Evolutionary conservation across 805 yeast genomes (phyloP).

Genomic region (Wickerhamomyces bisporus): DNA sequence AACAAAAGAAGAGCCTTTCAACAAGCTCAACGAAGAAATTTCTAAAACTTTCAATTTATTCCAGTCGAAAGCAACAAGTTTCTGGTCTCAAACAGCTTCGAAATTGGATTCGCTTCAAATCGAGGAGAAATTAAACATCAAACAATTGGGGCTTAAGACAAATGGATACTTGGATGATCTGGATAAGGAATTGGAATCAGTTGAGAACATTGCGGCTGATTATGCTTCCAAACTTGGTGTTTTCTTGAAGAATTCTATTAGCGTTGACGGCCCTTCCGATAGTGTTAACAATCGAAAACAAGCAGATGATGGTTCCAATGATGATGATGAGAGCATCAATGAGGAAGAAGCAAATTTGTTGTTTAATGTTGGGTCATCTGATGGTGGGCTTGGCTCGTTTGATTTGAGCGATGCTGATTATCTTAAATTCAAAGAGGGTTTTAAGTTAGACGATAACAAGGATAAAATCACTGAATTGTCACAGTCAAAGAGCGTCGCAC

Average conservation of each 20-base stretch:
- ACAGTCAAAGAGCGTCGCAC: constrained; percentile 13
- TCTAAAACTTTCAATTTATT: constrained; percentile 43
- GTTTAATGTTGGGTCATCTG: constrained; percentile 37
- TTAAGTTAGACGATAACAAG: too few species aligned
- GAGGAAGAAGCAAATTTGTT: constrained; percentile 34
- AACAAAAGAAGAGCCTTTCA: constrained; percentile 41
- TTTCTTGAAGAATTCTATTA: constrained; percentile 39
- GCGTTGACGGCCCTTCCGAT: constrained; percentile 20
- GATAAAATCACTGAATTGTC: constrained; percentile 44
- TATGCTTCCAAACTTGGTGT: constrained; percentile 55
- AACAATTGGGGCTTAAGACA: constrained; percentile 33
- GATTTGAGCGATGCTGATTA: background rate
- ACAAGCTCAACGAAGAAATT: constrained; percentile 48
- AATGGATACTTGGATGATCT: constrained; percentile 64
- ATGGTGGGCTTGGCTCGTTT: constrained; percentile 14
- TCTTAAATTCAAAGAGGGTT: background rate
- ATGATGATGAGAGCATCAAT: constrained; percentile 20
- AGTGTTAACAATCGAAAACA: constrained; percentile 1
- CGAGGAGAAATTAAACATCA: constrained; percentile 14
- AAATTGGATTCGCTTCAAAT: constrained; percentile 6
- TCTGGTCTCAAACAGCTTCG: constrained; percentile 24
- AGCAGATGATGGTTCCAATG: constrained; percentile 11
- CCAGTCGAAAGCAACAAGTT: constrained; percentile 34
- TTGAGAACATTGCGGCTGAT: constrained; percentile 66
- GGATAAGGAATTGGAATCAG: constrained; percentile 67